Evolutionary conservation across 768 basidiomycete genomes (phyloP).

Genomic region (Lactarius psammicola): DNA sequence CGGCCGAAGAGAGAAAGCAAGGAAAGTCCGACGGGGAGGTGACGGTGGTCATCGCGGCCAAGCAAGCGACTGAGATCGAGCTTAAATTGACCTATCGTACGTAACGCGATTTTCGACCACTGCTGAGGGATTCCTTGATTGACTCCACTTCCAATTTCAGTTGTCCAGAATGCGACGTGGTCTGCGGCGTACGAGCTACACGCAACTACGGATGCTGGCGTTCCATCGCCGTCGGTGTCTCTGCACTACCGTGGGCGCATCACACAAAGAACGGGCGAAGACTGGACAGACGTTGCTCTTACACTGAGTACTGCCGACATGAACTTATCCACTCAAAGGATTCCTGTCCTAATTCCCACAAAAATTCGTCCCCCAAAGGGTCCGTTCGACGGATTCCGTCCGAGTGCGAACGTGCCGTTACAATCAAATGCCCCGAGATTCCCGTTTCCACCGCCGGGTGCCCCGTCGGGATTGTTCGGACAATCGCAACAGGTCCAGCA

Average conservation of each 20-base stretch:
- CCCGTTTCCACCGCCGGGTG: not conserved
- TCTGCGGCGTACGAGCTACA: conserved; percentile 58
- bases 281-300: conserved; percentile 52
- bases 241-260: conserved; percentile 58
- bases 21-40: conserved; percentile 35
- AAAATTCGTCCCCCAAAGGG: conserved; percentile 9
- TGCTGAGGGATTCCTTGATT: not conserved
- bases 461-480: not conserved
- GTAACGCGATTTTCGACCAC: conserved; percentile 32
- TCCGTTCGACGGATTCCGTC: not conserved
- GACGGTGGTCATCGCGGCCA: conserved; percentile 44
- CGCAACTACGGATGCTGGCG: conserved; percentile 43
- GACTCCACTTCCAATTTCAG: conserved; percentile 32
- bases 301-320: conserved; percentile 51
- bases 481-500: not conserved
- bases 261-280: conserved; percentile 56
- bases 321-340: conserved; percentile 42
- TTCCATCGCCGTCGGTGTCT: conserved; percentile 44
- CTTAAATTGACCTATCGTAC: conserved; percentile 55
- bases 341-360: conserved; percentile 24
- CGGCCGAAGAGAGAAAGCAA: conserved; percentile 38
- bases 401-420: not conserved
- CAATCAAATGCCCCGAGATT: not conserved
- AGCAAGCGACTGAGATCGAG: conserved; percentile 39
- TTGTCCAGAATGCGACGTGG: conserved; percentile 53